phyloP scores from a whole-genome alignment of 2,329 filamentous ascomycete genomes.

The Aspergillus candidus region DNA sequence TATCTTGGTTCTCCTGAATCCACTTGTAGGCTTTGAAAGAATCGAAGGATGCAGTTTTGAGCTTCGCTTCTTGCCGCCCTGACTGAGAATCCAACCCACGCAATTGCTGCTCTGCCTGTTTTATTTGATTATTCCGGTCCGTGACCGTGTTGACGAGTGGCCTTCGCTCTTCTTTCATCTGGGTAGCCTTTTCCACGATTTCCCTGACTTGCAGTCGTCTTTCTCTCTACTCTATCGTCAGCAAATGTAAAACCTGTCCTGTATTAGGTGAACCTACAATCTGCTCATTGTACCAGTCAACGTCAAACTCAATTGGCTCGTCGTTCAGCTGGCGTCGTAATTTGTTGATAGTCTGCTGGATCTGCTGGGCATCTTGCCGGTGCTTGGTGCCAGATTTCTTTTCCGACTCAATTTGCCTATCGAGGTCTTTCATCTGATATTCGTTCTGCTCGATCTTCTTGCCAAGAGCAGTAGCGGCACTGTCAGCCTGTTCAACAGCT shows the following conservation, averaged over 20 bases:
- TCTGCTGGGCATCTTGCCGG: conserved; percentile 46
- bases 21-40: conserved; percentile 70
- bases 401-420: conserved; percentile 45
- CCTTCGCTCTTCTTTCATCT: conserved; percentile 35
- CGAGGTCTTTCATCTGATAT: conserved; percentile 31
- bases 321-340: conserved; percentile 60
- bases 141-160: conserved; percentile 29
- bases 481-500: conserved; percentile 51
- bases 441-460: conserved; percentile 38
- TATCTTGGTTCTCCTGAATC: conserved; percentile 63
- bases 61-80: conserved; percentile 64
- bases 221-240: conserved; percentile 45
- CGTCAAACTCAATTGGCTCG: conserved; percentile 61
- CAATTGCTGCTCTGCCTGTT: conserved; percentile 46
- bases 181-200: conserved; percentile 34
- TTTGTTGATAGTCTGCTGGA: conserved; percentile 54
- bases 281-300: conserved; percentile 62
- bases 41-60: conserved; percentile 58
- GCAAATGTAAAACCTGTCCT: conserved; percentile 16
- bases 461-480: conserved; percentile 36
- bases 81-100: conserved; percentile 63
- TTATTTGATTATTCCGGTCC: conserved; percentile 33
- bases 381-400: conserved; percentile 46
- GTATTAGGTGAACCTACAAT: conserved; percentile 51
- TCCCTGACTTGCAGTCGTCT: conserved; percentile 42